Percentiles rank a stretch among this genome's conserved stretches.
phyloP scores from a whole-genome alignment of 352 stramenopile species.

The Labyrinthula sp. region DNA sequence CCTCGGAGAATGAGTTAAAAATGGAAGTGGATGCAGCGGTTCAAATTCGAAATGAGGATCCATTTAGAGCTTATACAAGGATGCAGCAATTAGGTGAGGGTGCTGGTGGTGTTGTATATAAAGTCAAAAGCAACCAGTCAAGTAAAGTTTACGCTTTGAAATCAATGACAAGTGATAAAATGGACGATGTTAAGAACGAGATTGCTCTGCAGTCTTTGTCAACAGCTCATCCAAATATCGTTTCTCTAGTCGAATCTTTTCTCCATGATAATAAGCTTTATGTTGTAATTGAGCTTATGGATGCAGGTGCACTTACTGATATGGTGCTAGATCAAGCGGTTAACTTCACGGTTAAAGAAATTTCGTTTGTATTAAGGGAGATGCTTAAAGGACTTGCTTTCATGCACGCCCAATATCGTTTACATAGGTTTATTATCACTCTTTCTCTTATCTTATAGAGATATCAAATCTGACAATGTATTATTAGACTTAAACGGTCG shows the following conservation, averaged over 20 bases:
- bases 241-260: slow-evolving; percentile 39
- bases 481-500: slow-evolving; percentile 35
- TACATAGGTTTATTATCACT: too few species aligned
- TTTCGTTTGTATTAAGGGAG: slow-evolving; percentile 41
- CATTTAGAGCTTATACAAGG: slow-evolving; percentile 29
- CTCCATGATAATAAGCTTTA: slow-evolving; percentile 35
- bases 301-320: slow-evolving; percentile 63
- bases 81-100: slow-evolving; percentile 42
- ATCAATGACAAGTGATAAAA: slow-evolving; percentile 33
- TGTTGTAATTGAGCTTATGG: slow-evolving; percentile 80
- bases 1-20: slow-evolving; percentile 14
- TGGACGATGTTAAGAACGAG: slow-evolving; percentile 43
- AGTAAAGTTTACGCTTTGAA: slow-evolving; percentile 39
- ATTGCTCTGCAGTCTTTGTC: slow-evolving; percentile 43
- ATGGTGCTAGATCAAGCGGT: slow-evolving; percentile 50
- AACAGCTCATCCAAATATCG: slow-evolving; percentile 41
- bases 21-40: slow-evolving; percentile 31
- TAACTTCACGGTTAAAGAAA: slow-evolving; percentile 38
- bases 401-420: slow-evolving; percentile 42
- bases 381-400: slow-evolving; percentile 37
- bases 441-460: too few species aligned
- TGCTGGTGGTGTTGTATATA: slow-evolving; percentile 42
- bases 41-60: slow-evolving; percentile 38
- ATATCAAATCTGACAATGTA: slow-evolving; percentile 50
- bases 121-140: slow-evolving; percentile 33